Evolutionary conservation across 23 red algal genomes (phyloP).

Genomic region (Chondrus crispus): DNA sequence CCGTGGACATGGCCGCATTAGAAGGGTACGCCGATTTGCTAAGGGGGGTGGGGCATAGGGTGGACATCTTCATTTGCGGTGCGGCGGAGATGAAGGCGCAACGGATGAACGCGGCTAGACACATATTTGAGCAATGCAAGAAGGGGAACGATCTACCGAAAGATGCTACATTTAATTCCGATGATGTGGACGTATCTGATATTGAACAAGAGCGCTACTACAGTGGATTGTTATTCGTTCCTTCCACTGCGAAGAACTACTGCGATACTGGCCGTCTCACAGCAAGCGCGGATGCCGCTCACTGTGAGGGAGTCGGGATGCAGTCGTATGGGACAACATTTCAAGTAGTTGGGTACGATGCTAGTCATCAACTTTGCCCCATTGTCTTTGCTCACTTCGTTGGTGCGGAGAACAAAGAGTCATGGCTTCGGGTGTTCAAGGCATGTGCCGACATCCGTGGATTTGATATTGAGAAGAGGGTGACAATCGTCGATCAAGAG

Average conservation of each 20-base stretch:
- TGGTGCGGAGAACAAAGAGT: not conserved
- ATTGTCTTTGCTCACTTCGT: constrained; percentile 27
- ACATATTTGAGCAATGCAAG: constrained; percentile 38
- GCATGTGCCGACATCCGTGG: not conserved
- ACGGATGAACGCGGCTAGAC: not conserved
- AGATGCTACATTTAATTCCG: not conserved
- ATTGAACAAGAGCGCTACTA: constrained; percentile 23
- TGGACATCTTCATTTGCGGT: not conserved
- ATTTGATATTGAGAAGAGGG: not conserved
- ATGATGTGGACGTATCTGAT: not conserved
- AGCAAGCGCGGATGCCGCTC: constrained; percentile 11
- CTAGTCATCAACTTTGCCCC: constrained; percentile 11
- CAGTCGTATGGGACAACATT: constrained; percentile 48
- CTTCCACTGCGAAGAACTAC: not conserved
- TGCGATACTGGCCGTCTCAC: not conserved
- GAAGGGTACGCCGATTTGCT: not conserved
- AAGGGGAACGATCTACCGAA: not conserved
- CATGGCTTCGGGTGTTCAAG: constrained; percentile 15
- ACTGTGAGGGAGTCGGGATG: constrained; percentile 18
- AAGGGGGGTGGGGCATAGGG: not conserved
- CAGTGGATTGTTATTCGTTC: constrained; percentile 16
- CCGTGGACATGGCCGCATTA: constrained; percentile 32
- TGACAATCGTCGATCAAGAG: constrained; percentile 22
- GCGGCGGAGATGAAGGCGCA: not conserved
- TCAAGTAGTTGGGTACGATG: constrained; percentile 32